A percentile compares a stretch with the other conserved stretches of the same genome.
Evolutionary conservation across 176 grass and related monocot genomes (phyloP).

Genomic region (Raddia distichophylla): DNA sequence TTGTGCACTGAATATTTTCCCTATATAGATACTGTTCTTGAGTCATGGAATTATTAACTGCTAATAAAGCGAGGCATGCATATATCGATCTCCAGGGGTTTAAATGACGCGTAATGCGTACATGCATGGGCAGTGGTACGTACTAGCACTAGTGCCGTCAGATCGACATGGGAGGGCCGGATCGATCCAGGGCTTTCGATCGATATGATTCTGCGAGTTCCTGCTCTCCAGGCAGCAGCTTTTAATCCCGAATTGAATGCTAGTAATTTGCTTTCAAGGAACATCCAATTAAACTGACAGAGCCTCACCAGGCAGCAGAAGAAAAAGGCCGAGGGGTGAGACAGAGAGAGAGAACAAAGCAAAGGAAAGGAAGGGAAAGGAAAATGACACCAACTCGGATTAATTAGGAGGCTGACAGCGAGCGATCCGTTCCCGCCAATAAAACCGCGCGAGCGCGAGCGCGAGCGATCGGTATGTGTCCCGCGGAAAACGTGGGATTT

Average conservation of each 20-base stretch:
- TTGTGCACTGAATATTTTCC: no score
- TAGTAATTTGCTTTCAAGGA: slow-evolving; percentile 47
- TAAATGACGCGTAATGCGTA: no score
- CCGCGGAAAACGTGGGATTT: slow-evolving; percentile 32
- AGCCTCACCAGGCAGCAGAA: background rate
- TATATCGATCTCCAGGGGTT: no score
- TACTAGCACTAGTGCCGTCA: no score
- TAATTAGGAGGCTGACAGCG: slow-evolving; percentile 26
- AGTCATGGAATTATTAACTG: no score
- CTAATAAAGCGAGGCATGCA: no score
- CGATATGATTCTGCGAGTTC: background rate
- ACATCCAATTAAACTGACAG: slow-evolving; percentile 22
- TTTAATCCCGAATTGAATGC: slow-evolving; percentile 23
- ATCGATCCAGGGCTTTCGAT: no score
- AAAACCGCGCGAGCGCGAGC: background rate
- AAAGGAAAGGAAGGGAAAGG: background rate
- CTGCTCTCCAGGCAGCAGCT: background rate
- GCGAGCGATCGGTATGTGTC: no score
- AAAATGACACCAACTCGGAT: slow-evolving; percentile 6
- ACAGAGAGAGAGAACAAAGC: background rate
- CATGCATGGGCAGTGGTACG: no score
- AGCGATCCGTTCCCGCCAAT: background rate
- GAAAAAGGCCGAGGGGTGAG: background rate
- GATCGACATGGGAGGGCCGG: no score
- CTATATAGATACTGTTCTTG: no score